Percentiles rank a stretch among this genome's conserved stretches.
Evolutionary conservation across 2,329 filamentous ascomycete species (phyloP).

Genomic region (Paracorniculantispora psalliotae): DNA sequence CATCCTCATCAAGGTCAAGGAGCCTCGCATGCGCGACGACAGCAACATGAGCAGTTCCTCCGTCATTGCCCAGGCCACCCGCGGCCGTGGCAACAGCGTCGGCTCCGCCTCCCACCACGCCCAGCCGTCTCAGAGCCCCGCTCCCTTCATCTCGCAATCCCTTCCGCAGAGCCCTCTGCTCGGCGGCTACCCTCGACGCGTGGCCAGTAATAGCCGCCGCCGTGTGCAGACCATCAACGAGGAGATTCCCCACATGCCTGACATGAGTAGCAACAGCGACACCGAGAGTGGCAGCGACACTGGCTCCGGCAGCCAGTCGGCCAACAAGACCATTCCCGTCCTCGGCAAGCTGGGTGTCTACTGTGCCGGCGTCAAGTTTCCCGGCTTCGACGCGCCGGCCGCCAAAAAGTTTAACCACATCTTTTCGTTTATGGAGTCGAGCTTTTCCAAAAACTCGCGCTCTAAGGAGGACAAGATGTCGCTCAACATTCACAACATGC

Average conservation of each 20-base stretch:
- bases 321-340: slow-evolving; percentile 80
- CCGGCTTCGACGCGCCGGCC: slow-evolving; percentile 70
- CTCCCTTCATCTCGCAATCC: slow-evolving; percentile 43
- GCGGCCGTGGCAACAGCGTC: slow-evolving; percentile 62
- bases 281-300: slow-evolving; percentile 66
- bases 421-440: slow-evolving; percentile 88
- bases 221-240: slow-evolving; percentile 55
- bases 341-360: slow-evolving; percentile 83
- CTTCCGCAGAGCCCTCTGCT: slow-evolving; percentile 52
- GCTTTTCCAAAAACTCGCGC: slow-evolving; percentile 75
- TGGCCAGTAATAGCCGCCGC: slow-evolving; percentile 39
- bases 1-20: slow-evolving; percentile 93
- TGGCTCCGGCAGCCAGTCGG: slow-evolving; percentile 49
- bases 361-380: slow-evolving; percentile 71
- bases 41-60: slow-evolving; percentile 39
- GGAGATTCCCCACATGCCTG: slow-evolving; percentile 48
- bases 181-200: slow-evolving; percentile 44
- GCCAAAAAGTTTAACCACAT: slow-evolving; percentile 91
- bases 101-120: slow-evolving; percentile 59
- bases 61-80: slow-evolving; percentile 33
- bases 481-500: slow-evolving; percentile 85
- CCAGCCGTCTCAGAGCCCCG: slow-evolving; percentile 51
- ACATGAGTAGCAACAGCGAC: slow-evolving; percentile 68
- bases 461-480: slow-evolving; percentile 70
- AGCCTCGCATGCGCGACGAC: slow-evolving; percentile 49